These are phyloP conservation scores for Eutypella sp. DNA, from an alignment of 2,329 filamentous ascomycete genomes.

Conservation along the genomic window DNA sequence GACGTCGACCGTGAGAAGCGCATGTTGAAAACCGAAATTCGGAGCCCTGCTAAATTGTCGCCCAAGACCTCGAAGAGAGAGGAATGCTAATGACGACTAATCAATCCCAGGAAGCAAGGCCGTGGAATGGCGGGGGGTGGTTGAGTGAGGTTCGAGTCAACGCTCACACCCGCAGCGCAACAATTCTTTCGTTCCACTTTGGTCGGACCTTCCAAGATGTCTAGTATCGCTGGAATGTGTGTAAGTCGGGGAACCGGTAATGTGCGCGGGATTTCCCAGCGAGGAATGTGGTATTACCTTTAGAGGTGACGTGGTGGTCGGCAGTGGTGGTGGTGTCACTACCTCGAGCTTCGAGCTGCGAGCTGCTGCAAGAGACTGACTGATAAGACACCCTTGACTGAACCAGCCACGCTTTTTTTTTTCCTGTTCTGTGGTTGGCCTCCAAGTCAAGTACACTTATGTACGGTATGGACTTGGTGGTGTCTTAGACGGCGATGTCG, in stretches of 20 bases:
- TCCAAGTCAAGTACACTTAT: too few relatives aligned
- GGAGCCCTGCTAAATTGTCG: not conserved
- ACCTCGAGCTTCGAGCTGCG: too few relatives aligned
- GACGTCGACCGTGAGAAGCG: slow-evolving; percentile 24
- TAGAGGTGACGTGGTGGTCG: not conserved
- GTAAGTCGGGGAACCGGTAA: not conserved
- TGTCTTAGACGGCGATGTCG: too few relatives aligned
- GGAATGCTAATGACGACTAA: slow-evolving; percentile 1
- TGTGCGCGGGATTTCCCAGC: not conserved
- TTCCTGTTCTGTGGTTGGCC: too few relatives aligned
- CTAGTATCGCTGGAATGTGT: not conserved
- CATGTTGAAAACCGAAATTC: slow-evolving; percentile 26
- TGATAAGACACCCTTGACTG: not conserved
- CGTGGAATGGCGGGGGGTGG: not conserved
- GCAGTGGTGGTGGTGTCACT: too few relatives aligned
- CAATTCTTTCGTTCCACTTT: not conserved
- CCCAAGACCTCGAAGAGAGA: not conserved
- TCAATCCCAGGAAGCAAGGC: not conserved
- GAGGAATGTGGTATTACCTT: not conserved
- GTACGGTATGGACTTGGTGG: too few relatives aligned
- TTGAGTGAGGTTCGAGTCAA: not conserved
- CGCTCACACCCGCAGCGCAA: not conserved
- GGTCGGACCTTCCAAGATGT: not conserved
- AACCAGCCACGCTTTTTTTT: too few relatives aligned
- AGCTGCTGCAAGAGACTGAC: not conserved